These are phyloP conservation scores for Rhizopus sp. DNA, from an alignment of 371 early-diverging fungal species.

Conservation along the genomic window DNA sequence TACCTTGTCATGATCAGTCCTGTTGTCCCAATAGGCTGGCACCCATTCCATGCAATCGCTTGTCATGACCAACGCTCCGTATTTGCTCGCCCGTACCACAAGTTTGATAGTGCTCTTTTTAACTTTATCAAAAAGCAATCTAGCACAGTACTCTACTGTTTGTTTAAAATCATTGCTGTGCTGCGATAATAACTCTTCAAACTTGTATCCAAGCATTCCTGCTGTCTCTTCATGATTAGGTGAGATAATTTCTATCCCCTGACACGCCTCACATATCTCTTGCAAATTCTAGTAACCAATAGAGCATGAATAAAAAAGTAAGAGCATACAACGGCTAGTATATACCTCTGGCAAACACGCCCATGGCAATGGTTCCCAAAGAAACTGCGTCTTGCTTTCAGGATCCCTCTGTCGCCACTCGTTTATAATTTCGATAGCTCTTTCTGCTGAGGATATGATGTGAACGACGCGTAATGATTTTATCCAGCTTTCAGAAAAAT, in stretches of 20 bases:
- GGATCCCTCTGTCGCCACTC: conserved; percentile 35
- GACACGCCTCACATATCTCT: conserved; percentile 11
- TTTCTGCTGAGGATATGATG: conserved; percentile 42
- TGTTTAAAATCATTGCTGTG: conserved; percentile 10
- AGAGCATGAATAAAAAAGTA: background rate
- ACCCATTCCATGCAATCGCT: conserved; percentile 22
- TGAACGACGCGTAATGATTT: conserved; percentile 33
- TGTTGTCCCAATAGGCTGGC: conserved; percentile 39
- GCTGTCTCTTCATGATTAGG: conserved; percentile 41
- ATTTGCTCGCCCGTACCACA: conserved; percentile 38
- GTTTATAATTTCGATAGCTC: conserved; percentile 36
- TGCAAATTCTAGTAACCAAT: conserved; percentile 9
- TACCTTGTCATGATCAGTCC: conserved; percentile 16
- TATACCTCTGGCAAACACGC: conserved; percentile 39
- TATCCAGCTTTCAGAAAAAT: conserved; percentile 47
- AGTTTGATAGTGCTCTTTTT: background rate
- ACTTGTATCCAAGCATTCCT: conserved; percentile 16
- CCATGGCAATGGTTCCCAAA: conserved; percentile 56
- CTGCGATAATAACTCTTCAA: conserved; percentile 1
- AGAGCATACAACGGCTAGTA: too few relatives aligned
- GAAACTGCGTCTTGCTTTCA: conserved; percentile 14
- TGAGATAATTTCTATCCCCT: conserved; percentile 21
- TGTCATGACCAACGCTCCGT: conserved; percentile 26
- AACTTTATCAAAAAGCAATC: conserved; percentile 3
- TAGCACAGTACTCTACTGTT: conserved; percentile 12